These are phyloP conservation scores for Aspergillus flavus DNA, from an alignment of 2,329 filamentous ascomycete genomes.

Conservation along the genomic window DNA sequence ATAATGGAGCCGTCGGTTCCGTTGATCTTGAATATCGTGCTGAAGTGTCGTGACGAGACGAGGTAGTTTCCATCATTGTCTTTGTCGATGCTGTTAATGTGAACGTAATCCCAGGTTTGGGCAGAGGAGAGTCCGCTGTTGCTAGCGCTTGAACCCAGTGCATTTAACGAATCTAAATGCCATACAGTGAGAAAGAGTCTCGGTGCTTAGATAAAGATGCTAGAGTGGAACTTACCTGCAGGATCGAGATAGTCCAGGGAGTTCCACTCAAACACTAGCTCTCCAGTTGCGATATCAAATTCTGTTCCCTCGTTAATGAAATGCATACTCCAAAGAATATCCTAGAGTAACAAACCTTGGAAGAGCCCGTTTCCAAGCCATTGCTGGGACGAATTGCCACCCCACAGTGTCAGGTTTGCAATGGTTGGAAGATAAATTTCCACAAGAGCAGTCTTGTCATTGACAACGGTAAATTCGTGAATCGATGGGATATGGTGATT, in stretches of 20 bases:
- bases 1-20: slow-evolving; percentile 30
- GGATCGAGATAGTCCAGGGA: slow-evolving; percentile 7
- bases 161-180: neutral
- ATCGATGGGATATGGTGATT: neutral
- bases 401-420: neutral
- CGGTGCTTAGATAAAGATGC: neutral
- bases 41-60: slow-evolving; percentile 29
- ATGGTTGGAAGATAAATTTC: neutral
- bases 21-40: slow-evolving; percentile 31
- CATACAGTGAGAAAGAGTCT: neutral
- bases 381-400: neutral
- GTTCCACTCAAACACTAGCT: slow-evolving; percentile 11
- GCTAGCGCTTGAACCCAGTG: neutral
- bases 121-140: neutral
- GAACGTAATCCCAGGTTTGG: slow-evolving; percentile 34
- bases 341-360: neutral
- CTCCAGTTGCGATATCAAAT: slow-evolving; percentile 3
- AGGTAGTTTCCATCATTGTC: slow-evolving; percentile 29
- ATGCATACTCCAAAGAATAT: neutral
- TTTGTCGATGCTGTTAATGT: slow-evolving; percentile 28
- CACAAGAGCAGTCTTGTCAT: neutral
- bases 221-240: neutral
- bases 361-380: neutral
- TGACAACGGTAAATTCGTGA: neutral
- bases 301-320: neutral